Percentiles rank a stretch among this genome's conserved stretches.
Conservation (phyloP, 345 rosid species). For the Anastatica hierochuntica region DNA sequence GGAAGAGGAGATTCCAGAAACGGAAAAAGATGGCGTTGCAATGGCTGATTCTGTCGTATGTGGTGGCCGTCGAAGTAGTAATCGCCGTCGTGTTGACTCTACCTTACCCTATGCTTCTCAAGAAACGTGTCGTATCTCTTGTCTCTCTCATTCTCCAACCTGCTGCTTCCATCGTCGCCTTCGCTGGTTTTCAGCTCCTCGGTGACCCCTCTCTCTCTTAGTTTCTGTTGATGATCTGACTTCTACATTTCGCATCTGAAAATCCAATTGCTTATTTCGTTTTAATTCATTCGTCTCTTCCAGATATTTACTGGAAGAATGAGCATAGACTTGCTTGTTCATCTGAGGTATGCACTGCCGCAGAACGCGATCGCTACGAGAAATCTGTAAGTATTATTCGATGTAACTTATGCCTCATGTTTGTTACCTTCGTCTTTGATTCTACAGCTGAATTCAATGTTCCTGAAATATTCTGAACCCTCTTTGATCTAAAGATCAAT, state of each 20-base stretch:
- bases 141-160: slow-evolving; percentile 65
- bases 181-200: slow-evolving; percentile 70
- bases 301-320: slow-evolving; percentile 83
- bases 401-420: not conserved
- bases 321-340: slow-evolving; percentile 76
- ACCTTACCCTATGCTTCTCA: slow-evolving; percentile 66
- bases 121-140: slow-evolving; percentile 54
- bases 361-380: slow-evolving; percentile 83
- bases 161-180: slow-evolving; percentile 64
- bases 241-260: no score
- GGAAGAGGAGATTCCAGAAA: slow-evolving; percentile 12
- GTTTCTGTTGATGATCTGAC: no score
- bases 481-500: no score
- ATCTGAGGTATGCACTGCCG: slow-evolving; percentile 66
- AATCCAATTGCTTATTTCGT: not conserved
- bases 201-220: slow-evolving; percentile 30
- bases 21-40: slow-evolving; percentile 62
- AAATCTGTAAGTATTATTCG: slow-evolving; percentile 46
- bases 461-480: no score
- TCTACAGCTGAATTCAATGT: not conserved
- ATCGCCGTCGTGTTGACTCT: slow-evolving; percentile 49
- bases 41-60: slow-evolving; percentile 71
- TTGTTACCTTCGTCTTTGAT: not conserved
- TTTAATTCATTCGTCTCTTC: not conserved
- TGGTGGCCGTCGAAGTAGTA: slow-evolving; percentile 67